phyloP scores from a whole-genome alignment of 2,329 filamentous ascomycete genomes.

The Ophiocordyceps australis region DNA sequence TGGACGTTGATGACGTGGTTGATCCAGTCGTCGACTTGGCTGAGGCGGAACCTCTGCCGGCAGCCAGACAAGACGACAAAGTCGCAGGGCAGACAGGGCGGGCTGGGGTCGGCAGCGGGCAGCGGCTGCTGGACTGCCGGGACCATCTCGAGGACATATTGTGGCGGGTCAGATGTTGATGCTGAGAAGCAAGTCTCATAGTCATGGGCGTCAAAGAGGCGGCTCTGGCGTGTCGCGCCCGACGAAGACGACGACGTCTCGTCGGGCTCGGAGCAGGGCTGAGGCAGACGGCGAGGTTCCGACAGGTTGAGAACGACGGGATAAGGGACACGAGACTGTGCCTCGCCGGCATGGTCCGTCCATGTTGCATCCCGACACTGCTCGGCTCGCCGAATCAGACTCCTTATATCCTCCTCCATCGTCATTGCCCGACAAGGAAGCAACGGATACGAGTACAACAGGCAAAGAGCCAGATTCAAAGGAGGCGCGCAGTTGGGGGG shows the following conservation, averaged over 20 bases:
- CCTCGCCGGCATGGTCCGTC: too few relatives aligned
- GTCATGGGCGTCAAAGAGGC: conserved; percentile 3
- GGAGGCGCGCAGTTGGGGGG: too few relatives aligned
- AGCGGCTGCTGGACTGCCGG: conserved; percentile 3
- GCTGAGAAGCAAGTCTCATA: conserved; percentile 6
- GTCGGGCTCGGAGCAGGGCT: conserved; percentile 1
- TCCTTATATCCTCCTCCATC: too few relatives aligned
- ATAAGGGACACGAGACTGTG: too few relatives aligned
- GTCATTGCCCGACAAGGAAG: too few relatives aligned
- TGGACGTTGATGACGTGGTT: conserved; percentile 22
- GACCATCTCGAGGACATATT: too few relatives aligned
- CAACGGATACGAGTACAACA: too few relatives aligned
- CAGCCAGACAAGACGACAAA: conserved; percentile 20
- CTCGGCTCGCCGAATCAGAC: too few relatives aligned
- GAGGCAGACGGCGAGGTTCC: neutral
- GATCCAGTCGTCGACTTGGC: conserved; percentile 24
- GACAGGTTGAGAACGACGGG: neutral
- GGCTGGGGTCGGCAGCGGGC: conserved; percentile 1
- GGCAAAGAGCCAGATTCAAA: too few relatives aligned
- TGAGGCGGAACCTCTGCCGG: conserved; percentile 13
- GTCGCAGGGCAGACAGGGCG: conserved; percentile 23
- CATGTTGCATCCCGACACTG: too few relatives aligned
- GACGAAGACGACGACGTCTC: too few relatives aligned
- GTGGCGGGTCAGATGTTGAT: conserved; percentile 6
- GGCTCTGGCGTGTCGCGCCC: too few relatives aligned